Conservation (phyloP, 2,329 filamentous ascomycete genomes). For the Aspergillus pseudotamarii region DNA sequence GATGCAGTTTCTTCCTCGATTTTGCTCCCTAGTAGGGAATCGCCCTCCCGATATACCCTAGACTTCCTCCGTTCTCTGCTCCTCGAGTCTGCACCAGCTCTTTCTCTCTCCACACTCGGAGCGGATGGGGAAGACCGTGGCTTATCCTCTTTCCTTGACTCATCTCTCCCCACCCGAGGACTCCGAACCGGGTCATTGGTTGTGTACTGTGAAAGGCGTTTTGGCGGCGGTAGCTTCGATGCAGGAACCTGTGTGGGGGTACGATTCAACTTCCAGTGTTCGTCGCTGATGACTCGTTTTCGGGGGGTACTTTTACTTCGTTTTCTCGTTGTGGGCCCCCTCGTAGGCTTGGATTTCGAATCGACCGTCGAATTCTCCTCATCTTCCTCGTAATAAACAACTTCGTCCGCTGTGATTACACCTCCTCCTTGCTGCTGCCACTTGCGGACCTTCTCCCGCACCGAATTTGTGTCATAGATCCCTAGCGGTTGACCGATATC, state of each 20-base stretch:
- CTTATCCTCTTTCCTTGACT: conserved; percentile 29
- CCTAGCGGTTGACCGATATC: conserved; percentile 56
- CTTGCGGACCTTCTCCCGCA: conserved; percentile 76
- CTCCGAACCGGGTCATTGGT: conserved; percentile 33
- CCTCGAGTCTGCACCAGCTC: conserved; percentile 27
- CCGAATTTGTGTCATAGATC: conserved; percentile 64
- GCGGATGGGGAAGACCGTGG: conserved; percentile 26
- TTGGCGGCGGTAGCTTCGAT: conserved; percentile 44
- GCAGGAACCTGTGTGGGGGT: conserved; percentile 47
- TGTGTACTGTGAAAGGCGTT: conserved; percentile 46
- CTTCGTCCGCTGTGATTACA: conserved; percentile 63
- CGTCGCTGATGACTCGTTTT: conserved; percentile 91
- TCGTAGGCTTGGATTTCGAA: conserved; percentile 25
- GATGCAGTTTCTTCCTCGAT: conserved; percentile 21
- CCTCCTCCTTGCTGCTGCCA: conserved; percentile 81
- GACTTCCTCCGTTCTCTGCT: conserved; percentile 29
- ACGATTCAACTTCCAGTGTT: conserved; percentile 71
- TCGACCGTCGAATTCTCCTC: conserved; percentile 34
- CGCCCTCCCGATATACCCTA: conserved; percentile 24
- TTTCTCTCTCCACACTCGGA: conserved; percentile 31
- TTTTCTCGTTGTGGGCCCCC: conserved; percentile 36
- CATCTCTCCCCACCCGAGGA: conserved; percentile 30
- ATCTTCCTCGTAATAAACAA: conserved; percentile 60
- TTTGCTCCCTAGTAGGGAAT: conserved; percentile 24
- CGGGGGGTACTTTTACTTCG: conserved; percentile 68